These are phyloP conservation scores for Thalassiosira mediterranea DNA, from an alignment of 352 stramenopile species.

Conservation along the genomic window DNA sequence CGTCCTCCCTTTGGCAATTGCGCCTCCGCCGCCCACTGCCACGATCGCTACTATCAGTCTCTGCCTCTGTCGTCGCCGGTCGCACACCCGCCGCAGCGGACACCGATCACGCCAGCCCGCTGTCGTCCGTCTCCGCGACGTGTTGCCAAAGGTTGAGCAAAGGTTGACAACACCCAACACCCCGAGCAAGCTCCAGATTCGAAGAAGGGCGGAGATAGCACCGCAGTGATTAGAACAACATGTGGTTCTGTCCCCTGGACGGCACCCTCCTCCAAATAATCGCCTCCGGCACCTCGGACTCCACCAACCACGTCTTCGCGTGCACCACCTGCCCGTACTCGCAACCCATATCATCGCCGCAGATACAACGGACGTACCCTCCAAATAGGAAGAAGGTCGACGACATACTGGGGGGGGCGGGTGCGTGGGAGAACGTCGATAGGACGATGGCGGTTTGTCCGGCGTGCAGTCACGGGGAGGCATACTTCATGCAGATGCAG, in stretches of 20 bases:
- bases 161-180: too few relatives aligned
- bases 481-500: slow-evolving; percentile 99
- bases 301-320: slow-evolving; percentile 70
- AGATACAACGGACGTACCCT: slow-evolving; percentile 69
- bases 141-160: too few relatives aligned
- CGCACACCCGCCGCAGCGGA: too few relatives aligned
- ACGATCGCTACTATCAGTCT: too few relatives aligned
- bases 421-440: slow-evolving; percentile 98
- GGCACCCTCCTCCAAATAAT: slow-evolving; percentile 83
- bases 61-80: too few relatives aligned
- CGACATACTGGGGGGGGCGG: slow-evolving; percentile 96
- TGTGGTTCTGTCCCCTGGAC: slow-evolving; percentile 85
- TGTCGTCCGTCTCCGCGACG: too few relatives aligned
- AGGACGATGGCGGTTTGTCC: slow-evolving; percentile 93
- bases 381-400: slow-evolving; percentile 97
- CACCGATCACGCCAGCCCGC: too few relatives aligned
- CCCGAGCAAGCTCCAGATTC: too few relatives aligned
- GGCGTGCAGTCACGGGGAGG: slow-evolving; percentile 93
- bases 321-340: slow-evolving; percentile 87
- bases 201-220: too few relatives aligned
- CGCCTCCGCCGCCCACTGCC: too few relatives aligned
- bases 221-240: too few relatives aligned
- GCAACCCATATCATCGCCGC: slow-evolving; percentile 65
- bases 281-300: slow-evolving; percentile 9
- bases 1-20: too few relatives aligned